Percentiles rank a stretch among this genome's conserved stretches.
phyloP scores from a whole-genome alignment of 768 basidiomycete genomes.

The Mycena filopes region DNA sequence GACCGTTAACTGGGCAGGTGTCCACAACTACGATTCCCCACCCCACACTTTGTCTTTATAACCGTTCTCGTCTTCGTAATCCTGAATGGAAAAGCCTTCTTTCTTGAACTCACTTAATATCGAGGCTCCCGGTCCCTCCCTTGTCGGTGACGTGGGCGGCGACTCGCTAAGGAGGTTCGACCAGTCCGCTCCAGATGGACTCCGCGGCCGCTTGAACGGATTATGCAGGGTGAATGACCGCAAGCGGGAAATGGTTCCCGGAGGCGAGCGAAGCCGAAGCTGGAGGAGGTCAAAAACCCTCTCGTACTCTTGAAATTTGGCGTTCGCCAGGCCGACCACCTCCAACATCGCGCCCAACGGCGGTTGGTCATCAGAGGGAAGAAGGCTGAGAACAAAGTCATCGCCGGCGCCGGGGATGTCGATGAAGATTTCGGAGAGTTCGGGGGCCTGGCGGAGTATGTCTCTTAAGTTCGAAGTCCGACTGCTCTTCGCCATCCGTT shows the following conservation, averaged over 20 bases:
- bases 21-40: too few species aligned
- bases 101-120: not conserved
- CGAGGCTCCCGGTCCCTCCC: not conserved
- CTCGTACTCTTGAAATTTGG: not conserved
- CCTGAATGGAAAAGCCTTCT: not conserved
- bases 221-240: not conserved
- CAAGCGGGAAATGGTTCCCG: not conserved
- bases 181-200: too few species aligned
- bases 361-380: not conserved
- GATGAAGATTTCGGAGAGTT: conserved; percentile 6
- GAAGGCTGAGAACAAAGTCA: not conserved
- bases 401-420: not conserved
- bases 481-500: too few species aligned
- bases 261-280: not conserved
- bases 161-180: not conserved
- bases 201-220: too few species aligned
- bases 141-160: too few species aligned
- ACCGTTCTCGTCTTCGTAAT: too few species aligned
- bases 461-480: not conserved
- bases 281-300: not conserved
- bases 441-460: not conserved
- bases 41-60: too few species aligned
- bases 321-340: not conserved
- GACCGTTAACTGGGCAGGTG: too few species aligned
- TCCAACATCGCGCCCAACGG: not conserved